Percentiles rank a stretch among this genome's conserved stretches.
Evolutionary conservation across 75 land plant genomes (phyloP).

Genomic region (Pinus albicaulis): DNA sequence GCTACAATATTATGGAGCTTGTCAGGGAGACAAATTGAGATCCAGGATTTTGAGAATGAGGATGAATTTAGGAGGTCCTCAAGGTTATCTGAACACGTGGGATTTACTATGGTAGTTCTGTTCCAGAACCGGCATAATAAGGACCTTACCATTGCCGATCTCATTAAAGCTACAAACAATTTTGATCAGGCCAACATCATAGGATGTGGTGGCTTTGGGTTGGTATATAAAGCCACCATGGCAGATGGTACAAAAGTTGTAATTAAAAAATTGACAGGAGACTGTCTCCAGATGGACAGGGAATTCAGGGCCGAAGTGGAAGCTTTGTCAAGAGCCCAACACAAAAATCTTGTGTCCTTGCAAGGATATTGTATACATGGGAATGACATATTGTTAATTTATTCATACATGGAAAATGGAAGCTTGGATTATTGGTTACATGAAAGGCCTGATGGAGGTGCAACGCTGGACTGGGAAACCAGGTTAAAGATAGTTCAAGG

Average conservation of each 20-base stretch:
- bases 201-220: conserved; percentile 78
- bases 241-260: conserved; percentile 62
- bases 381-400: conserved; percentile 53
- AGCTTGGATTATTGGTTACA: conserved; percentile 80
- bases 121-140: conserved; percentile 39
- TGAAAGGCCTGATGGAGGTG: conserved; percentile 51
- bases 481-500: conserved; percentile 62
- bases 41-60: conserved; percentile 22
- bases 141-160: conserved; percentile 45
- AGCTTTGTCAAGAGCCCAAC: conserved; percentile 70
- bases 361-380: conserved; percentile 65
- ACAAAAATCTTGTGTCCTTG: conserved; percentile 63
- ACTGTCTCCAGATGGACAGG: conserved; percentile 69
- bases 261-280: conserved; percentile 68
- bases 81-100: conserved; percentile 27
- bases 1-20: conserved; percentile 29
- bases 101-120: conserved; percentile 33
- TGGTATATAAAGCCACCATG: conserved; percentile 60
- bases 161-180: conserved; percentile 60
- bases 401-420: conserved; percentile 79
- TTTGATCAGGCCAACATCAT: conserved; percentile 71
- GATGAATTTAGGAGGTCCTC: conserved; percentile 21
- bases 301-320: conserved; percentile 75
- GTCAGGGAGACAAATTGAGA: conserved; percentile 27
- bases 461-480: conserved; percentile 43